A percentile compares a stretch with the other conserved stretches of the same genome.
Conservation (phyloP, 768 basidiomycete genomes). For the Ramaria sp. region DNA sequence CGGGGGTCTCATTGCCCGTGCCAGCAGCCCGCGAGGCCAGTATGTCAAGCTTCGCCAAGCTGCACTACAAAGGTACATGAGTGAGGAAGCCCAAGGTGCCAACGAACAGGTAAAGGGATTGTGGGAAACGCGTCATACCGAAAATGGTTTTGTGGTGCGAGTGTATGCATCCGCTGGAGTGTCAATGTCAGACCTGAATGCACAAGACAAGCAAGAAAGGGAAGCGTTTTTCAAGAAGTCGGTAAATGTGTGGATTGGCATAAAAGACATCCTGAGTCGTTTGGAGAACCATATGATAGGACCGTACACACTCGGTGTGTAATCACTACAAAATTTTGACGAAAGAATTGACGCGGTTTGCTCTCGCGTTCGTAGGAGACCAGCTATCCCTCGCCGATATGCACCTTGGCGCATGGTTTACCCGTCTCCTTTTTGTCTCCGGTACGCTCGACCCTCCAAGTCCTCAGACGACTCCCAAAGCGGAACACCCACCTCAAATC, state of each 20-base stretch:
- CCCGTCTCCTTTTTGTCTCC: conserved; percentile 43
- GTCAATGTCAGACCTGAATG: conserved; percentile 26
- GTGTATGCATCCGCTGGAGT: conserved; percentile 37
- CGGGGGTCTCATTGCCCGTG: conserved; percentile 37
- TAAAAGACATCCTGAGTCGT: conserved; percentile 34
- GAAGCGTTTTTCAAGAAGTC: conserved; percentile 41
- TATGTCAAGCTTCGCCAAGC: conserved; percentile 36
- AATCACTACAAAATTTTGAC: neutral
- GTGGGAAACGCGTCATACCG: conserved; percentile 46
- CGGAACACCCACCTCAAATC: conserved; percentile 28
- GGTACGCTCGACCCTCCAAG: conserved; percentile 33
- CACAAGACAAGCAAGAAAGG: conserved; percentile 28
- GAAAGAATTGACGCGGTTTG: neutral
- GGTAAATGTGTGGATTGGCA: conserved; percentile 37
- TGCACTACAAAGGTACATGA: conserved; percentile 38
- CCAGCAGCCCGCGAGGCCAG: conserved; percentile 16
- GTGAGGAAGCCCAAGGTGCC: conserved; percentile 31
- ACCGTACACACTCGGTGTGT: conserved; percentile 53
- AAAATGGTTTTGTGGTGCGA: conserved; percentile 30
- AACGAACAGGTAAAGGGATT: conserved; percentile 53
- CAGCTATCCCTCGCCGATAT: conserved; percentile 75
- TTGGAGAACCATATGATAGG: conserved; percentile 51
- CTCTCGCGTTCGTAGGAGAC: conserved; percentile 42
- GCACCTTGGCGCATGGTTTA: conserved; percentile 70
- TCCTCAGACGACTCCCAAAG: conserved; percentile 13